Percentiles rank a stretch among this genome's conserved stretches.
Conservation (phyloP, 495 filamentous ascomycete genomes). For the Penicillium cinerascens region DNA sequence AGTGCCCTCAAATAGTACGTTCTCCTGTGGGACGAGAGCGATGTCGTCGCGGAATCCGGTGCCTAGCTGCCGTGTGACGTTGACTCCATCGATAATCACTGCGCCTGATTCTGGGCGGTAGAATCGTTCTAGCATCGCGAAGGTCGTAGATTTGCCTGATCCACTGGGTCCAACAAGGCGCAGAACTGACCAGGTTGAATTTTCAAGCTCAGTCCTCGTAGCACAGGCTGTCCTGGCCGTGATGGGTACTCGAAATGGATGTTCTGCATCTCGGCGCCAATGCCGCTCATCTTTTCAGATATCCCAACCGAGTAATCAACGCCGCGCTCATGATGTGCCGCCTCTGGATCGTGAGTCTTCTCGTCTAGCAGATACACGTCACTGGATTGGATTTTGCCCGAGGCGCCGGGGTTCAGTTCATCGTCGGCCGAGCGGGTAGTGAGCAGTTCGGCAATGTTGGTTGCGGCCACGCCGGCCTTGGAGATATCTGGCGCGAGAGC, state of each 20-base stretch:
- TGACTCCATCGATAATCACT: conserved; percentile 36
- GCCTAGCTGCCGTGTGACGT: conserved; percentile 36
- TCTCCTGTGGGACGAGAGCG: conserved; percentile 53
- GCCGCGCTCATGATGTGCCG: conserved; percentile 2
- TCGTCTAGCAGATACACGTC: conserved; percentile 18
- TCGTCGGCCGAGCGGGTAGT: conserved; percentile 30
- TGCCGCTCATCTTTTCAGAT: conserved; percentile 13
- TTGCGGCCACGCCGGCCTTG: conserved; percentile 41
- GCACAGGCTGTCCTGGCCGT: conserved; percentile 49
- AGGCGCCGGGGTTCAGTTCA: conserved; percentile 18
- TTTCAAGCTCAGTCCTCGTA: conserved; percentile 50
- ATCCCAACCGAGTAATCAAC: background rate
- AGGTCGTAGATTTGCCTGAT: conserved; percentile 58
- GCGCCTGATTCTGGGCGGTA: conserved; percentile 45
- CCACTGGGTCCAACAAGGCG: conserved; percentile 57
- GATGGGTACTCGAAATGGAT: conserved; percentile 60
- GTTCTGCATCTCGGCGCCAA: conserved; percentile 47
- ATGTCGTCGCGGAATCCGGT: conserved; percentile 47
- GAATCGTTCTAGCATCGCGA: conserved; percentile 58
- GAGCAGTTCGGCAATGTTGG: conserved; percentile 33
- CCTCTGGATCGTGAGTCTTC: conserved; percentile 25
- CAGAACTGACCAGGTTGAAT: conserved; percentile 56
- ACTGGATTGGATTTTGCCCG: conserved; percentile 8
- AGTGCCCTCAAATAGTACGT: conserved; percentile 49
- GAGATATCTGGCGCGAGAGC: conserved; percentile 60